Evolutionary conservation across 768 basidiomycete species (phyloP).

Genomic region (Collybiopsis confluens): DNA sequence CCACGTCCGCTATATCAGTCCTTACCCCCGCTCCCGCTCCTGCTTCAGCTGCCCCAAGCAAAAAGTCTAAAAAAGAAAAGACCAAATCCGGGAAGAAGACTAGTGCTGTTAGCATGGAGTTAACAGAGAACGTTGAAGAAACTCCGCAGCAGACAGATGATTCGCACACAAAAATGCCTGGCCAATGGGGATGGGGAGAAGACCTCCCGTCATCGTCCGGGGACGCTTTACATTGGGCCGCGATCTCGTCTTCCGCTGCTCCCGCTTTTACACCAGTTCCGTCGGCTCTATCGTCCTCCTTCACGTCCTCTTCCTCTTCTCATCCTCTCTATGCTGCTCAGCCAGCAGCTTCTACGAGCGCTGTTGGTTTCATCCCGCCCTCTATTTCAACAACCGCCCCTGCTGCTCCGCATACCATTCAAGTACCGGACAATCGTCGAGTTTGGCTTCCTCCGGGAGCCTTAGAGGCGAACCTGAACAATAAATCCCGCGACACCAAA

Average conservation of each 20-base stretch:
- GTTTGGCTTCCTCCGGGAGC: constrained; percentile 3
- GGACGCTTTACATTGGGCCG: too few relatives aligned
- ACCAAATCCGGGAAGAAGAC: not conserved
- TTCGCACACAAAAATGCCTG: not conserved
- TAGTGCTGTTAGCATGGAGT: not conserved
- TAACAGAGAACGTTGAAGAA: not conserved
- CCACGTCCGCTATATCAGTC: not conserved
- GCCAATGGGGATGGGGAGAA: constrained; percentile 4
- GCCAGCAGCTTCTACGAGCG: not conserved
- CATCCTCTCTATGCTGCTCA: not conserved
- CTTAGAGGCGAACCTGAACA: not conserved
- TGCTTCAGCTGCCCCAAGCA: not conserved
- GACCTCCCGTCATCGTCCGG: not conserved
- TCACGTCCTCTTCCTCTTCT: not conserved
- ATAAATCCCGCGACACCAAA: not conserved
- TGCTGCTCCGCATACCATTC: not conserved
- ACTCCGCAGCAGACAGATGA: not conserved
- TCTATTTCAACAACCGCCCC: not conserved
- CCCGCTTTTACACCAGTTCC: not conserved
- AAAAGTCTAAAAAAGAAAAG: constrained; percentile 4
- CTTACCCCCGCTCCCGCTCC: not conserved
- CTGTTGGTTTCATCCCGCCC: not conserved
- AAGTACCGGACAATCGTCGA: constrained; percentile 7
- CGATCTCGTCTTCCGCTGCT: not conserved
- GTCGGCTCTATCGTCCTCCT: not conserved